phyloP scores from a whole-genome alignment of 2,329 filamentous ascomycete species.

The Mycosphaerella sp. region DNA sequence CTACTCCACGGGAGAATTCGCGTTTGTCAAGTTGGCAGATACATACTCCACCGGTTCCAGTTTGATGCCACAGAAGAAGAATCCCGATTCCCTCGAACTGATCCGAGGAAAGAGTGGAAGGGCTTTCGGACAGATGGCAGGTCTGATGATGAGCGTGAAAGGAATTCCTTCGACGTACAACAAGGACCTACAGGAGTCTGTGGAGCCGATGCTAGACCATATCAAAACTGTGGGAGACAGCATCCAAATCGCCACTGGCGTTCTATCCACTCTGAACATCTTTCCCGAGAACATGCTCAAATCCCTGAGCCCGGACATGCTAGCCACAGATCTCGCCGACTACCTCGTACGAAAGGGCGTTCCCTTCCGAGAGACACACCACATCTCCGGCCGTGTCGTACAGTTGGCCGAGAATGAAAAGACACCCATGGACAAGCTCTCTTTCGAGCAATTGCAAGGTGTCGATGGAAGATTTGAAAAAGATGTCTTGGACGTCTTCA shows the following conservation, averaged over 20 bases:
- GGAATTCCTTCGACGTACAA: slow-evolving; percentile 79
- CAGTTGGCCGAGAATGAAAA: slow-evolving; percentile 62
- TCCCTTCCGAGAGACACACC: slow-evolving; percentile 73
- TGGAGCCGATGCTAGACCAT: slow-evolving; percentile 78
- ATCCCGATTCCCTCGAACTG: slow-evolving; percentile 66
- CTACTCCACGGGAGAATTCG: slow-evolving; percentile 69
- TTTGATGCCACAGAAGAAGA: slow-evolving; percentile 82
- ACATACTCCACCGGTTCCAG: slow-evolving; percentile 72
- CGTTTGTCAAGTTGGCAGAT: slow-evolving; percentile 68
- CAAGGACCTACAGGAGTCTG: slow-evolving; percentile 85
- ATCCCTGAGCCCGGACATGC: slow-evolving; percentile 74
- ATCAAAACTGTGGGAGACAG: slow-evolving; percentile 76
- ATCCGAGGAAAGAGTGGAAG: slow-evolving; percentile 71
- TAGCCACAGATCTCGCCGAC: slow-evolving; percentile 65
- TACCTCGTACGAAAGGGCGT: slow-evolving; percentile 60
- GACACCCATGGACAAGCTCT: slow-evolving; percentile 64
- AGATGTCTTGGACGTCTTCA: slow-evolving; percentile 64
- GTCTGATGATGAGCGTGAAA: slow-evolving; percentile 69
- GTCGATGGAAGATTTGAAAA: slow-evolving; percentile 64
- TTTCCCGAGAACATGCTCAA: slow-evolving; percentile 70
- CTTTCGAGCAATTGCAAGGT: slow-evolving; percentile 57
- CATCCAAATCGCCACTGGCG: slow-evolving; percentile 73
- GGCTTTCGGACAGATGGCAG: slow-evolving; percentile 74
- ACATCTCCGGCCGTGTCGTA: slow-evolving; percentile 67
- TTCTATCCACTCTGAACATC: slow-evolving; percentile 65